phyloP scores from a whole-genome alignment of 2,329 filamentous ascomycete species.

The Fusarium heterosporum region DNA sequence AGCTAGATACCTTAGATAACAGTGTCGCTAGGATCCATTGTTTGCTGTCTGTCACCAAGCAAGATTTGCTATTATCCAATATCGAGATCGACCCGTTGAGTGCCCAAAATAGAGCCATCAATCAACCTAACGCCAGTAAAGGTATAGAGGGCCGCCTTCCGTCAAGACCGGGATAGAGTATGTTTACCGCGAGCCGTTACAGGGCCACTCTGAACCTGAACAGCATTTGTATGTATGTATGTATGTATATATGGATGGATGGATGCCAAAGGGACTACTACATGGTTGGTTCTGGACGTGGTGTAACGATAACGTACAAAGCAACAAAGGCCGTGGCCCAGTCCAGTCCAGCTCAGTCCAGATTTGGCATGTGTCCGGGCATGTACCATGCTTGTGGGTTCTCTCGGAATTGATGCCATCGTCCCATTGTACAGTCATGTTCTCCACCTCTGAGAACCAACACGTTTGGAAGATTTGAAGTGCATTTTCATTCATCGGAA shows the following conservation, averaged over 20 bases:
- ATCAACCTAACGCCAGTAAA: slow-evolving; percentile 27
- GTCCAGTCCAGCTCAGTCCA: not conserved
- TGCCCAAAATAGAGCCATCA: slow-evolving; percentile 28
- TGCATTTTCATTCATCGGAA: slow-evolving; percentile 5
- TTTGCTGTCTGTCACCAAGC: slow-evolving; percentile 9
- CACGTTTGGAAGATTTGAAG: slow-evolving; percentile 29
- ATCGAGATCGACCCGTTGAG: slow-evolving; percentile 17
- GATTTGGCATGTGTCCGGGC: slow-evolving; percentile 10
- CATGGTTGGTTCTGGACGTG: slow-evolving; percentile 8
- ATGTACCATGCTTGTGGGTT: slow-evolving; percentile 26
- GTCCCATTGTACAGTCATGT: slow-evolving; percentile 25
- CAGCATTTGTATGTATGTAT: not conserved
- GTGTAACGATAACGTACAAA: slow-evolving; percentile 11
- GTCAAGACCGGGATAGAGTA: slow-evolving; percentile 23
- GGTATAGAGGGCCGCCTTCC: slow-evolving; percentile 41
- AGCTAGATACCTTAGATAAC: slow-evolving; percentile 35
- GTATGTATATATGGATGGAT: no score
- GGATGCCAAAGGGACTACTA: not conserved
- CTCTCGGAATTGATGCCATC: slow-evolving; percentile 30
- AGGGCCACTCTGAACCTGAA: not conserved
- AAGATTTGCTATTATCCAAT: no score
- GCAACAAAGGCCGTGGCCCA: slow-evolving; percentile 5
- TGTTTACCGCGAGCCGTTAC: not conserved
- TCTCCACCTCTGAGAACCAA: slow-evolving; percentile 39
- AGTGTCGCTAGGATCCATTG: slow-evolving; percentile 23